Evolutionary conservation across 129 eudicot species (phyloP).

Genomic region (Ambrosia trifida): DNA sequence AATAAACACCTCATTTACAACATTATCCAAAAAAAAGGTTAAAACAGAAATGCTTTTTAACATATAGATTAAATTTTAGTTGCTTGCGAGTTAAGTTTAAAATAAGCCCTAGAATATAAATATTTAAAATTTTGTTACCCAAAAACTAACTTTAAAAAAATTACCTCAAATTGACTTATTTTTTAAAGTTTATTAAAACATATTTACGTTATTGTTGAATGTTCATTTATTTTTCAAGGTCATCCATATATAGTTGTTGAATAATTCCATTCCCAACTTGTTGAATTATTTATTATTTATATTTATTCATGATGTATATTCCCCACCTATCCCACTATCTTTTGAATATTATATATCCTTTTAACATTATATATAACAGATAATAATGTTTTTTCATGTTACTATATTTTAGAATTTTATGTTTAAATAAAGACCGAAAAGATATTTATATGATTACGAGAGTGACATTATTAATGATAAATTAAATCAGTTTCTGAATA

Average conservation of each 20-base stretch:
- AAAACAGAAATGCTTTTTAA: background rate
- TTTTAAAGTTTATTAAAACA: too few relatives aligned
- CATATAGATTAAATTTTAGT: background rate
- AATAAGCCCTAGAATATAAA: background rate
- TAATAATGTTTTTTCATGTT: background rate
- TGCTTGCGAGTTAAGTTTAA: background rate
- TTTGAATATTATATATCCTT: background rate
- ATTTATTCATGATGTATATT: background rate
- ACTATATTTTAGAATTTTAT: background rate
- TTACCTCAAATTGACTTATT: background rate
- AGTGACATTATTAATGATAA: background rate
- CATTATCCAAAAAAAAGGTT: background rate
- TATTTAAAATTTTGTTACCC: too few relatives aligned
- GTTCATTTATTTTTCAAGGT: background rate
- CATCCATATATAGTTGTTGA: background rate
- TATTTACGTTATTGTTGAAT: too few relatives aligned
- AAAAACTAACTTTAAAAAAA: background rate
- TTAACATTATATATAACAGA: too few relatives aligned
- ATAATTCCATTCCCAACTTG: constrained; percentile 24
- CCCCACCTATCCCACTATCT: constrained; percentile 2
- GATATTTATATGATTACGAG: too few relatives aligned
- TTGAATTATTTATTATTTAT: constrained; percentile 13
- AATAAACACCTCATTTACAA: background rate
- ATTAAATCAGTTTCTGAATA: too few relatives aligned
- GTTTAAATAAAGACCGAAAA: background rate